These are phyloP conservation scores for Cenchrus americanus DNA, from an alignment of 176 grass and related monocot species.

Conservation along the genomic window DNA sequence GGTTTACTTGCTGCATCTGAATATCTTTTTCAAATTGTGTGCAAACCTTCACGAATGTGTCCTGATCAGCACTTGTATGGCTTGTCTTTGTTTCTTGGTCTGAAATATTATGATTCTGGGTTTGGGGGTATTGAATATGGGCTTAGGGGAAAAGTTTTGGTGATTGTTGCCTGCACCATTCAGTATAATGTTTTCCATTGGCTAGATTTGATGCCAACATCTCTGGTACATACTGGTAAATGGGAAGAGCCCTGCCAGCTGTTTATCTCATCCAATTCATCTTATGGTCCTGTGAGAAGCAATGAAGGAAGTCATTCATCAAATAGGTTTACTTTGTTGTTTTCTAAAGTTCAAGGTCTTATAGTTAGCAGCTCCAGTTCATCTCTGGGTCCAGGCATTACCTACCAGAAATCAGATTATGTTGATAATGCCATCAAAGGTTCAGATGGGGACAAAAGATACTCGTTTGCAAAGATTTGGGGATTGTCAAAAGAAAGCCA, in stretches of 20 bases:
- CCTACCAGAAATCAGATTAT: conserved; percentile 52
- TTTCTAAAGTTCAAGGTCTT: conserved; percentile 64
- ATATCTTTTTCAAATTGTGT: conserved; percentile 96
- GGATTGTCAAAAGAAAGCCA: conserved; percentile 92
- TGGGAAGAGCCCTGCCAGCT: conserved; percentile 97
- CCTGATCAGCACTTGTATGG: conserved; percentile 69
- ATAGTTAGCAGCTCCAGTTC: conserved; percentile 49
- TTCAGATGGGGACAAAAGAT: conserved; percentile 59
- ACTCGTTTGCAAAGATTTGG: conserved; percentile 83
- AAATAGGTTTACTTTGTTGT: conserved; percentile 54
- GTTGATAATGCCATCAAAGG: conserved; percentile 31
- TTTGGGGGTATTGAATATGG: conserved; percentile 90
- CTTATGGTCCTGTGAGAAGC: conserved; percentile 37
- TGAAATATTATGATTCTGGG: conserved; percentile 84
- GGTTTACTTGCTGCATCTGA: conserved; percentile 81
- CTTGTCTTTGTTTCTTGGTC: conserved; percentile 78
- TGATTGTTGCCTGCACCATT: conserved; percentile 87
- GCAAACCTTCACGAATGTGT: conserved; percentile 89
- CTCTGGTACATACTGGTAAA: conserved; percentile 74
- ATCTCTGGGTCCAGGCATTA: conserved; percentile 43
- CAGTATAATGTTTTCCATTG: conserved; percentile 98
- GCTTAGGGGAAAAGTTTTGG: conserved; percentile 86
- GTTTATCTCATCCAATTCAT: conserved; percentile 68
- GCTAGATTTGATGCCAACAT: conserved; percentile 74
- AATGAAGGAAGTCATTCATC: conserved; percentile 53